These are phyloP conservation scores for Cladobotryum mycophilum DNA, from an alignment of 2,329 filamentous ascomycete genomes.

Conservation along the genomic window DNA sequence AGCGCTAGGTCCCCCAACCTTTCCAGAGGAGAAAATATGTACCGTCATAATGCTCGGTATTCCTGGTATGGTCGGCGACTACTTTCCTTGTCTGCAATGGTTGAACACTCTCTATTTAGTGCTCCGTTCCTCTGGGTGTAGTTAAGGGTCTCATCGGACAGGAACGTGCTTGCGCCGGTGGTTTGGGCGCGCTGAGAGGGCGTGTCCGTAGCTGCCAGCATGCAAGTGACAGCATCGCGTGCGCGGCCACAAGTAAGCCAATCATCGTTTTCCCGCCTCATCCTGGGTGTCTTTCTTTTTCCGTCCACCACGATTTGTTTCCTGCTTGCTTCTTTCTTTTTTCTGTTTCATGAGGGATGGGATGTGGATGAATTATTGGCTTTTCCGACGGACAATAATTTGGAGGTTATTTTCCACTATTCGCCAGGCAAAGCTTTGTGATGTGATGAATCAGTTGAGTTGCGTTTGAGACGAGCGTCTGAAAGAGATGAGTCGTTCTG, in stretches of 20 bases:
- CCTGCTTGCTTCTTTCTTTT: not conserved
- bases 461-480: not conserved
- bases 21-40: not conserved
- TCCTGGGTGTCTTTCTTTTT: not conserved
- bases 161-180: slow-evolving; percentile 18
- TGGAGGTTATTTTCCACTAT: not conserved
- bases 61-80: not conserved
- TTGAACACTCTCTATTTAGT: not conserved
- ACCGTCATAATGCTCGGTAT: not conserved
- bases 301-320: not conserved
- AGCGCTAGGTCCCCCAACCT: not conserved
- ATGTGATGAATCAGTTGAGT: not conserved
- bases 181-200: slow-evolving; percentile 11
- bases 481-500: not conserved
- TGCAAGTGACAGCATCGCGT: slow-evolving; percentile 17
- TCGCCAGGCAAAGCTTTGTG: not conserved
- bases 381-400: not conserved
- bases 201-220: slow-evolving; percentile 17
- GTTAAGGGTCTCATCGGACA: slow-evolving; percentile 1
- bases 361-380: not conserved
- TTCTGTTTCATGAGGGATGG: not conserved
- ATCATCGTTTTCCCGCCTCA: not conserved
- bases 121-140: not conserved
- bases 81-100: not conserved
- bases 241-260: slow-evolving; percentile 5